These are phyloP conservation scores for Pleurotus salmoneostramineus DNA, from an alignment of 768 basidiomycete species.

Conservation along the genomic window DNA sequence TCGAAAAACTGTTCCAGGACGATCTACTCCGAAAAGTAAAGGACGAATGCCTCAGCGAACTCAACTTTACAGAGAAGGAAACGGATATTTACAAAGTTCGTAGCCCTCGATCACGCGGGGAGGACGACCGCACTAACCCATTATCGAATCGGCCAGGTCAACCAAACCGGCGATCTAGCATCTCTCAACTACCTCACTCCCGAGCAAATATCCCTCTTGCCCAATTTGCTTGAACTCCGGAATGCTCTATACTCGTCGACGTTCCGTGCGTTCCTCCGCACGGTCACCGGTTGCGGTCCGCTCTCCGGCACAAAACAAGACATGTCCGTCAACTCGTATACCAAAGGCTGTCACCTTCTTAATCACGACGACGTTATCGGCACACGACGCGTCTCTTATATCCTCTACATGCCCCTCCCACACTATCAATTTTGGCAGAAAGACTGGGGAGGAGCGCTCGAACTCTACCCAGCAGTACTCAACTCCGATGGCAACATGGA, in stretches of 20 bases:
- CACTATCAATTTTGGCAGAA: constrained; percentile 73
- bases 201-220: constrained; percentile 74
- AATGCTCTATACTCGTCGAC: constrained; percentile 85
- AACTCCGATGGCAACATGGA: constrained; percentile 64
- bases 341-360: constrained; percentile 87
- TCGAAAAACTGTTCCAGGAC: constrained; percentile 81
- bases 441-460: constrained; percentile 91
- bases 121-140: neutral
- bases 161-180: constrained; percentile 95
- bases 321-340: constrained; percentile 92
- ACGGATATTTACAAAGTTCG: constrained; percentile 96
- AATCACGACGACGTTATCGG: constrained; percentile 99
- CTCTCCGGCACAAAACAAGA: constrained; percentile 91
- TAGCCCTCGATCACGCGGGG: neutral
- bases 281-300: constrained; percentile 90
- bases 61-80: constrained; percentile 90
- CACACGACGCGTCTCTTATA: constrained; percentile 89
- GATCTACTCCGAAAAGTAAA: constrained; percentile 77
- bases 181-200: constrained; percentile 85
- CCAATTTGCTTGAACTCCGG: constrained; percentile 75
- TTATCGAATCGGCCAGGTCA: constrained; percentile 60
- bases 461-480: constrained; percentile 76
- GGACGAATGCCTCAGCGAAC: constrained; percentile 75
- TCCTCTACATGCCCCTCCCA: constrained; percentile 91
- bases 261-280: constrained; percentile 80